Evolutionary conservation across 2,329 filamentous ascomycete genomes (phyloP), one percentile per base, ranked within the genome.

Genomic region (Macroventuria anomochaeta): DNA sequence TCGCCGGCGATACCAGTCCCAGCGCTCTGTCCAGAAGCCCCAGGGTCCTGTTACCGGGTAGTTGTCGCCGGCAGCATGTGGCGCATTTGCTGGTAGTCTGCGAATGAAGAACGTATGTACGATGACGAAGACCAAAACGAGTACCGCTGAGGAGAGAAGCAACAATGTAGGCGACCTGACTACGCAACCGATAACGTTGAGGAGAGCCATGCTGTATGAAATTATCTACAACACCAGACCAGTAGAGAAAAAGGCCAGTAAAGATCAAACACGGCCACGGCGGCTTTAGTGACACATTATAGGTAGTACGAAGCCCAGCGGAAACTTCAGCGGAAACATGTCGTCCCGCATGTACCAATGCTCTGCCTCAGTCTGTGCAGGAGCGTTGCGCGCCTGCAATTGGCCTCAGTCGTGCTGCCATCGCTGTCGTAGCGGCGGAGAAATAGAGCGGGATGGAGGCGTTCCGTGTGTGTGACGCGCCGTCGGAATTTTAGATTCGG

Each of bases 21-120:
- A 75, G 46, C 81, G 72, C 13, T 71, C 54, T 3, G 76, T 77
- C 71, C 81, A 83, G 71, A 81, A 83, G 0, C 68, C 66, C 21
- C 76, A 50, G 1, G 76, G 71, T 2, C 81, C 81, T 3, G 80
- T 51, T 7, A 83, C 55, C 0, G 81, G 81, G 18, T 57, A 57
- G 44, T 70, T 61, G 40, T 62, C 63, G 34, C 43, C 55, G 40
- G 65, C 59, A 13, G 50, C 43, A 25, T 51, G 55, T 5, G 67
- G 68, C 3, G 68, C 64, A 39, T 68, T 62, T 5, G 53, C 11
- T 13, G 62, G 66, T 11, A 68, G 29, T 32, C 56, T 51, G 37
- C 65, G 67, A 21, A 61, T 36, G 44, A 59, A 64, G 28, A 61
- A 29, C 3, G 59, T 60, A 20, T 64, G 55, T 18, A 57, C 37